phyloP scores from a whole-genome alignment of 2,329 filamentous ascomycete genomes.

The Claviceps digitariae region DNA sequence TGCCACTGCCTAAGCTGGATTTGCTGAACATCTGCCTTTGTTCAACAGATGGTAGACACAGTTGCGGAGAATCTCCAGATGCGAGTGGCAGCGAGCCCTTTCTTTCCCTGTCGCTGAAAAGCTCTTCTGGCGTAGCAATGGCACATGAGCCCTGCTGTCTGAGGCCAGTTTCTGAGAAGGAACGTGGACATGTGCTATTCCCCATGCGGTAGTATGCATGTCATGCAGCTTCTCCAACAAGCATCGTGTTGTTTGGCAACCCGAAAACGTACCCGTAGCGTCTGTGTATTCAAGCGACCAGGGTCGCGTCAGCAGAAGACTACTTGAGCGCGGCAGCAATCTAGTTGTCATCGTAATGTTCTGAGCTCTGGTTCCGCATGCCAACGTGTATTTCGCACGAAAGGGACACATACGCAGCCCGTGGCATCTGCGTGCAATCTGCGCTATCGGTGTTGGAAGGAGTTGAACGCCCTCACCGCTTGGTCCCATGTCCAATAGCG shows the following conservation, averaged over 20 bases:
- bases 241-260: slow-evolving; percentile 1
- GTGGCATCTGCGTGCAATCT: too few species aligned
- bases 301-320: slow-evolving; percentile 3
- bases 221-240: slow-evolving; percentile 7
- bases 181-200: not conserved
- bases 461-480: slow-evolving; percentile 2
- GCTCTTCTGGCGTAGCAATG: not conserved
- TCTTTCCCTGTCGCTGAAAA: not conserved
- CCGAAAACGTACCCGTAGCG: slow-evolving; percentile 6
- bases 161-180: not conserved
- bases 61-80: not conserved
- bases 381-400: too few species aligned
- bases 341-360: not conserved
- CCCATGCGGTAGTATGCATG: slow-evolving; percentile 11
- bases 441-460: too few species aligned
- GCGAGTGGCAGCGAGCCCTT: not conserved
- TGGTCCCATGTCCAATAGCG: not conserved
- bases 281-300: not conserved
- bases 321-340: not conserved
- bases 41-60: not conserved
- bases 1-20: not conserved
- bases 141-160: not conserved
- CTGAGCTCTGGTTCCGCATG: too few species aligned
- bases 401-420: too few species aligned
- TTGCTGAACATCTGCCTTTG: not conserved